Conservation (phyloP, 495 filamentous ascomycete species). For the Lepraria neglecta region DNA sequence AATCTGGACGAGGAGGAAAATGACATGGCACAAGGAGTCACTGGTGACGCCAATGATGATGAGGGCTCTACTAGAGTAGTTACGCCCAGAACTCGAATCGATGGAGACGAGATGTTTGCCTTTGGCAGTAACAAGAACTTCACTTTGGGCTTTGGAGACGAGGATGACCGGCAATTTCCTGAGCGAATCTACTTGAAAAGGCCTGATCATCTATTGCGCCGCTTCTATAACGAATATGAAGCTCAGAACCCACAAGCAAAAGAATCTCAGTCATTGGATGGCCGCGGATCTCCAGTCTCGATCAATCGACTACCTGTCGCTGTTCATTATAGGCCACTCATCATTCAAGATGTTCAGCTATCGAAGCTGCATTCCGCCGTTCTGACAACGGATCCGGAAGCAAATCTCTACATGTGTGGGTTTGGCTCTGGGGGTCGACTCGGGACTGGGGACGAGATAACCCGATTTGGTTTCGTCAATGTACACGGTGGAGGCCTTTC, state of each 20-base stretch:
- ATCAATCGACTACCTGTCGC: constrained; percentile 54
- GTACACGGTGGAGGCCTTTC: constrained; percentile 66
- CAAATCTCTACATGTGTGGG: constrained; percentile 89
- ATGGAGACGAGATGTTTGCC: constrained; percentile 81
- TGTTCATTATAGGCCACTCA: constrained; percentile 60
- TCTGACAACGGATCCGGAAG: constrained; percentile 80
- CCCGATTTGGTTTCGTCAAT: constrained; percentile 74
- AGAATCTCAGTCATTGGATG: neutral
- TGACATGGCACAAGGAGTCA: constrained; percentile 37
- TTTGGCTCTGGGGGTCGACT: constrained; percentile 86
- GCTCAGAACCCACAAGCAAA: constrained; percentile 23
- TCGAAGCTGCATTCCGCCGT: constrained; percentile 91
- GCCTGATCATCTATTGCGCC: constrained; percentile 68
- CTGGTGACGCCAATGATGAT: constrained; percentile 34
- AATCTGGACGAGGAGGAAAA: constrained; percentile 36
- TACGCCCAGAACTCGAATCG: constrained; percentile 37
- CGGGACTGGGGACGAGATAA: constrained; percentile 83
- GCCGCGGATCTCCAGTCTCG: neutral
- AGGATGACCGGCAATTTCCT: constrained; percentile 88
- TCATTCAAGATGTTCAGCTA: constrained; percentile 70
- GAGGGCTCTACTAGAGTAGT: constrained; percentile 25
- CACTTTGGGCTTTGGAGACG: constrained; percentile 82
- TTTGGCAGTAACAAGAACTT: constrained; percentile 96
- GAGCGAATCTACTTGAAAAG: constrained; percentile 72
- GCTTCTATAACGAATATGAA: constrained; percentile 59